Conservation (phyloP, 495 filamentous ascomycete species). For the Thozetella sp. region DNA sequence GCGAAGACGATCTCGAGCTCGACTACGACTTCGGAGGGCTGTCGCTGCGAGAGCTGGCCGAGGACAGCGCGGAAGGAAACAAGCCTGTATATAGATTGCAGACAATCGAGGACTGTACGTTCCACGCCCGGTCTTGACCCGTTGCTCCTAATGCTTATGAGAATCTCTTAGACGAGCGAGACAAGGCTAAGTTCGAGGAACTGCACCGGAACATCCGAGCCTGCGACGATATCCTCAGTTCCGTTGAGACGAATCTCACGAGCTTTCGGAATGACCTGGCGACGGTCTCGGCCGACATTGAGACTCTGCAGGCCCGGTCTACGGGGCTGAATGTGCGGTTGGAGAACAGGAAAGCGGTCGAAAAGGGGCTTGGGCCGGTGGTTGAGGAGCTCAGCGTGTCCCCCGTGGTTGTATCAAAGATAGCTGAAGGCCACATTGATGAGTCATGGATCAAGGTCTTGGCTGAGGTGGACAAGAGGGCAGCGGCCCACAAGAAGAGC, state of each 20-base stretch:
- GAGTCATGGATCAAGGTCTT: slow-evolving; percentile 85
- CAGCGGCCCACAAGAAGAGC: slow-evolving; percentile 66
- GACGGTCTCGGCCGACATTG: slow-evolving; percentile 90
- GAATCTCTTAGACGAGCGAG: slow-evolving; percentile 66
- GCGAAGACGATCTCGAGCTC: slow-evolving; percentile 38
- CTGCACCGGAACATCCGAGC: slow-evolving; percentile 85
- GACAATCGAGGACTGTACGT: slow-evolving; percentile 76
- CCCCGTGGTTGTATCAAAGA: slow-evolving; percentile 76
- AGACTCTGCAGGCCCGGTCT: slow-evolving; percentile 86
- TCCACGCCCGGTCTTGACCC: slow-evolving; percentile 5
- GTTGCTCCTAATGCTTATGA: slow-evolving; percentile 27
- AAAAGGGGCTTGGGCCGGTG: slow-evolving; percentile 83
- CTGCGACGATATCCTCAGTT: slow-evolving; percentile 91
- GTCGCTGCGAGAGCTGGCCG: slow-evolving; percentile 72
- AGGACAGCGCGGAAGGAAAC: slow-evolving; percentile 31
- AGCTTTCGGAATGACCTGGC: slow-evolving; percentile 93
- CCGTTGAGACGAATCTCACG: slow-evolving; percentile 88
- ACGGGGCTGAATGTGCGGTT: slow-evolving; percentile 81
- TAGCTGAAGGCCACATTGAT: slow-evolving; percentile 87
- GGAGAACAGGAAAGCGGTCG: slow-evolving; percentile 86
- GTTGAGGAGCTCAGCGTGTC: slow-evolving; percentile 92
- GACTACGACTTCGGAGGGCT: slow-evolving; percentile 80
- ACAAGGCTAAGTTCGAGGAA: slow-evolving; percentile 88
- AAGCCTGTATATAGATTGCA: slow-evolving; percentile 60
- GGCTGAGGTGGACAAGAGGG: slow-evolving; percentile 80